Conservation (phyloP, 2,329 filamentous ascomycete species). For the Daldinia sp. region DNA sequence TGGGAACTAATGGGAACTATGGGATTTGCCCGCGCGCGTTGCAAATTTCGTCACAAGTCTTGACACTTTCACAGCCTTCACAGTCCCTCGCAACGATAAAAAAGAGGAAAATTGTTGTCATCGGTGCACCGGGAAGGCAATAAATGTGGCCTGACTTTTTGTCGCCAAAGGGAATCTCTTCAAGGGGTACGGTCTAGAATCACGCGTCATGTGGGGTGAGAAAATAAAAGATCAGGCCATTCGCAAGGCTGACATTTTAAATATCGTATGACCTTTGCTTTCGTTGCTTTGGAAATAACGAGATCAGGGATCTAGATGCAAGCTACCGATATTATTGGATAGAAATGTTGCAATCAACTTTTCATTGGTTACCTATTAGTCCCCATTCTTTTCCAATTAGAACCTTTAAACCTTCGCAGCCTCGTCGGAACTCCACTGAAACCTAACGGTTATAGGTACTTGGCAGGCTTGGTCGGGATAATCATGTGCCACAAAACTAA, state of each 20-base stretch:
- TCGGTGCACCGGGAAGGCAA: conserved; percentile 29
- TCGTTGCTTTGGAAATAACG: conserved; percentile 18
- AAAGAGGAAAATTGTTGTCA: conserved; percentile 22
- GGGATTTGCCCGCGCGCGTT: conserved; percentile 30
- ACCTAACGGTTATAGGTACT: conserved; percentile 20
- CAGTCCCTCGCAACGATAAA: neutral
- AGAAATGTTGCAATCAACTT: neutral
- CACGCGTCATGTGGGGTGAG: conserved; percentile 38
- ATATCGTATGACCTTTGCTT: conserved; percentile 45
- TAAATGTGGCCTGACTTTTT: conserved; percentile 36
- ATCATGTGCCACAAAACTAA: conserved; percentile 12
- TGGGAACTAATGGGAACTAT: conserved; percentile 19
- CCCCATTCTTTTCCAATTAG: neutral
- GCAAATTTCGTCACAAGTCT: conserved; percentile 26
- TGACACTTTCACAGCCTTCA: neutral
- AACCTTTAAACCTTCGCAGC: conserved; percentile 14
- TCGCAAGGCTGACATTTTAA: conserved; percentile 41
- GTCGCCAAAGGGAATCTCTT: conserved; percentile 21
- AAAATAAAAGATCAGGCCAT: conserved; percentile 43
- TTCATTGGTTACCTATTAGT: conserved; percentile 33
- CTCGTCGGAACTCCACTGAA: conserved; percentile 23
- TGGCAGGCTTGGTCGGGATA: too few species aligned
- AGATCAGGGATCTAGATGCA: conserved; percentile 27
- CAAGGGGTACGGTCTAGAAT: conserved; percentile 37
- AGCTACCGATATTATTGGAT: conserved; percentile 19